Base-by-base conservation (phyloP, 2,329 filamentous ascomycete genomes). In the Pseudogymnoascus sp. region DNA sequence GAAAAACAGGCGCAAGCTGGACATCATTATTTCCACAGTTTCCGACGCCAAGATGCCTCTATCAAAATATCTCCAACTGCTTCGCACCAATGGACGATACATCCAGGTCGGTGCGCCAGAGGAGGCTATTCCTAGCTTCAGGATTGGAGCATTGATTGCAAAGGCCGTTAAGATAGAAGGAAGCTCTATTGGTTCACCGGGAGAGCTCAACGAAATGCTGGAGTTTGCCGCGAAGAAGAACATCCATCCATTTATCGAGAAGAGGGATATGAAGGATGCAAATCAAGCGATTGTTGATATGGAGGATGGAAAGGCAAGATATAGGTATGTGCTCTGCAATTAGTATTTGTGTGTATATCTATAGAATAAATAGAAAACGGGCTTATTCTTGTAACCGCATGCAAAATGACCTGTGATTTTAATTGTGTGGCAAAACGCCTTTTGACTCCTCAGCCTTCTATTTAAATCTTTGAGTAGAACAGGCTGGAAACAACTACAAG, bases 71-170 rank as follows among this genome's bases (percentile, higher is more conserved):
- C 76, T 91, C 63, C 69, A 75, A 12, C 77, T 91, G 7, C 77
- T 90, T 36, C 78, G 81, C 64, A 75, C 79, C 14, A 80, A 83
- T 60, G 87, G 87, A 4, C 78, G 78, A 12, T 85, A 89, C 68
- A 80, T 89, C 64, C 85, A 89, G 73, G 80, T 91, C 60, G 87
- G 87, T 29, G 82, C 82, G 1, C 87, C 88, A 0, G 88, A 91
- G 69, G 80, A 81, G 64, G 73, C 74, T 75, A 77, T 73, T 74
- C 84, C 83, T 4, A 75, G 76, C 2, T 78, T 87, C 67, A 78
- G 76, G 65, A 82, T 81, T 1, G 84, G 81, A 66, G 75, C 80
- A 12, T 72, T 88, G 67, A 86, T 88, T 61, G 75, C 73, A 40
- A 87, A 86, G 70, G 80, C 81, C 7, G 71, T 76, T 5, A 78